phyloP scores from a whole-genome alignment of 73 alveolate species.

The Loxodes magnus region DNA sequence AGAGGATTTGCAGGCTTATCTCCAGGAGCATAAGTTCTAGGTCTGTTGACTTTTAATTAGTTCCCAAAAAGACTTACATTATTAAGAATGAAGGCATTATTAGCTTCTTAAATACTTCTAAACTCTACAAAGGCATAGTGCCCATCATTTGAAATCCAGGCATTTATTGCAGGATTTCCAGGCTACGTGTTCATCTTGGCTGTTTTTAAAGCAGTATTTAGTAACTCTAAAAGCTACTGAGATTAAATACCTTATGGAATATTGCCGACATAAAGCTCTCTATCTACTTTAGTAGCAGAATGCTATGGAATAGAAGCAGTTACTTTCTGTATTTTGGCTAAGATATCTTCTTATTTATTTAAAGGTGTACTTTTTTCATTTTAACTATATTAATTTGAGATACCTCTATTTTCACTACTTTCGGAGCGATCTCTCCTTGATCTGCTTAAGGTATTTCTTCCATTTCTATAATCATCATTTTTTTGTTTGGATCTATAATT shows the following conservation, averaged over 20 bases:
- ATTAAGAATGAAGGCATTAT: conserved; percentile 19
- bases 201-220: conserved; percentile 21
- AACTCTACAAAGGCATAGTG: conserved; percentile 42
- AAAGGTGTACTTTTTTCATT: too few species aligned
- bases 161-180: conserved; percentile 26
- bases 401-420: too few species aligned
- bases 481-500: too few species aligned
- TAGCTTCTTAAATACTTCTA: conserved; percentile 27
- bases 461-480: too few species aligned
- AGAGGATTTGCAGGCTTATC: background rate
- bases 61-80: background rate
- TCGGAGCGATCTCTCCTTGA: too few species aligned
- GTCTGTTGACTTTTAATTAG: conserved; percentile 25
- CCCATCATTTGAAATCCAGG: conserved; percentile 39
- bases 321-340: too few species aligned
- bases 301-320: too few species aligned
- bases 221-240: conserved; percentile 16
- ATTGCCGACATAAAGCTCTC: conserved; percentile 38
- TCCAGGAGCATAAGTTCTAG: conserved; percentile 12
- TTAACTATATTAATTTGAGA: too few species aligned
- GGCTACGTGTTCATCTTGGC: conserved; percentile 19
- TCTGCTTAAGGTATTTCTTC: too few species aligned
- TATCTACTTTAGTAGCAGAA: conserved; percentile 25
- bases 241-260: conserved; percentile 24
- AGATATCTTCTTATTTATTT: too few species aligned